Percentiles rank a stretch among this genome's conserved stretches.
Evolutionary conservation across 257 asterid species (phyloP).

Genomic region (Linderniella brevidens): DNA sequence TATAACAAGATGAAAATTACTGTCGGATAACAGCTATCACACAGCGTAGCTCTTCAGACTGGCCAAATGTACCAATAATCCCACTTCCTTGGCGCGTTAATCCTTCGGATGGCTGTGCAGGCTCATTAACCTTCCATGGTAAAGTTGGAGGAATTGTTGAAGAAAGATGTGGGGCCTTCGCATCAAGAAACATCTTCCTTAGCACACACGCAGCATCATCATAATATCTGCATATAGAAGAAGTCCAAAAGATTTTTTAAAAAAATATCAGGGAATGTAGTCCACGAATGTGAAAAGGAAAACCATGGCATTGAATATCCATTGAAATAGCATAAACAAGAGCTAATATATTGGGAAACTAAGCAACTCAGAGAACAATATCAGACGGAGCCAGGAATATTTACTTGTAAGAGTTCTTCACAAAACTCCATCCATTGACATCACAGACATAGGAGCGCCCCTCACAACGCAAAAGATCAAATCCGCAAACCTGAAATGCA

Average conservation of each 20-base stretch:
- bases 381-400: conserved; percentile 9
- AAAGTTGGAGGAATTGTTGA: conserved; percentile 81
- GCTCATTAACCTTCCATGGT: conserved; percentile 92
- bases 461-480: conserved; percentile 94
- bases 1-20: conserved; percentile 28
- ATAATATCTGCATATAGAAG: conserved; percentile 41
- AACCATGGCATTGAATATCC: not conserved
- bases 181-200: conserved; percentile 94
- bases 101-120: conserved; percentile 78
- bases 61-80: conserved; percentile 79
- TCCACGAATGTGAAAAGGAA: not conserved
- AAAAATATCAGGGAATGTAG: not conserved
- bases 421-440: conserved; percentile 99
- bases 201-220: conserved; percentile 96
- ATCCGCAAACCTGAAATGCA: conserved; percentile 84
- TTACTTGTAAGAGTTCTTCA: conserved; percentile 87
- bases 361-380: conserved; percentile 4
- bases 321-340: too few relatives aligned
- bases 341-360: not conserved
- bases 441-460: conserved; percentile 96
- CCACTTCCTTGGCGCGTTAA: conserved; percentile 96
- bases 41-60: conserved; percentile 93
- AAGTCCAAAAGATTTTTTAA: not conserved
- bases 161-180: conserved; percentile 96
- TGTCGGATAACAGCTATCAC: conserved; percentile 85